Base-by-base conservation (phyloP, 176 grass and related monocot species). In the Paspalum vaginatum region DNA sequence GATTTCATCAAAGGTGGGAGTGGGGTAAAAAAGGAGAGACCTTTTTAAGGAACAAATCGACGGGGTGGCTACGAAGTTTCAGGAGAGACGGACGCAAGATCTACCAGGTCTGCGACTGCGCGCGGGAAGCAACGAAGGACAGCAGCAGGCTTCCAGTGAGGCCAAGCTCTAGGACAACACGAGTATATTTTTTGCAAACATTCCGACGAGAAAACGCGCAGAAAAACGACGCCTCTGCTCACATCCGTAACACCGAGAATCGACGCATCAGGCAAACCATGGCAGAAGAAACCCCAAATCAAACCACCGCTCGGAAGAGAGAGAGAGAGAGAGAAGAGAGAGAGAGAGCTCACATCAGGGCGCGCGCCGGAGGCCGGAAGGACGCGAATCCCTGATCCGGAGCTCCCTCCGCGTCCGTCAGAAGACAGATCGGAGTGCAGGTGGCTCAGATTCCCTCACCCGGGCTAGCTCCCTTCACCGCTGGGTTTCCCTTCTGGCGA, bases 301-400 rank as follows among this genome's bases (percentile, higher is more conserved):
- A 25, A 48, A 20, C 17, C 16, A 11, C 14, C 4, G 11, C 24
- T 1, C 8, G n/a, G 9, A n/a, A 21, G 65, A 15, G 21, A 27
- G 20, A 22, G 55, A 61, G 64, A 53, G 76, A 15, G 21, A 27
- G 14, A 22, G 55, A 61, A n/a, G n/a, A n/a, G n/a, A 15, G 21
- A 27, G 14, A 22, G 55, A 61, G 64, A 53, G 76, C 87, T 85
- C 77, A 85, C 87, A 64, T 79, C 47, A 68, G 11, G 39, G 5
- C 37, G 8, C 11, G 16, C 43, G 16, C 11, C n/a, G n/a, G n/a
- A n/a, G n/a, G 16, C 49, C 20, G 46, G 62, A 6, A 66, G 77
- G 9, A 41, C 20, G 15, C 18, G 0, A 27, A 27, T 14, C 22
- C 25, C 12, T 50, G 68, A 59, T 79, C 61, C 68, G 60, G 68